Conservation (phyloP, 2,329 filamentous ascomycete genomes). For the Cytospora schulzeri region DNA sequence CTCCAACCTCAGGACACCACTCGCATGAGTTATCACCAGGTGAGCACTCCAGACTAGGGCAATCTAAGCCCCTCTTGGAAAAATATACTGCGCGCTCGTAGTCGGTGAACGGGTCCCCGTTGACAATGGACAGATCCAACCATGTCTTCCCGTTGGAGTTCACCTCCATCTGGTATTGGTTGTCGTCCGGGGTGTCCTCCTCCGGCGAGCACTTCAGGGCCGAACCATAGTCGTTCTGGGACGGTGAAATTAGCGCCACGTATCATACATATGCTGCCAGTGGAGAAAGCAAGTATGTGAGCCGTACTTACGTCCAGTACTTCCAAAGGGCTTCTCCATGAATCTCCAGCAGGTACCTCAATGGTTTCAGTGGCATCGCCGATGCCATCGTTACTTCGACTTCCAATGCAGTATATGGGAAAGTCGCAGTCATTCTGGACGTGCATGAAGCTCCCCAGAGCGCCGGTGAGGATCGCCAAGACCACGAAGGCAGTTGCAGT, state of each 20-base stretch:
- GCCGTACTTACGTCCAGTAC: background rate
- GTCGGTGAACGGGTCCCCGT: conserved; percentile 5
- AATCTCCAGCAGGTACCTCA: background rate
- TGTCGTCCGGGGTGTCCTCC: background rate
- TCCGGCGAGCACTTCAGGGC: conserved; percentile 9
- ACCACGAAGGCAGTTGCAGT: background rate
- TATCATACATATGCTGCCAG: background rate
- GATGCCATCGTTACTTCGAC: background rate
- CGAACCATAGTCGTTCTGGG: background rate
- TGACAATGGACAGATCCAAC: conserved; percentile 11
- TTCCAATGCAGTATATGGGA: background rate
- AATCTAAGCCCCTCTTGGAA: background rate
- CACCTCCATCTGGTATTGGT: conserved; percentile 11
- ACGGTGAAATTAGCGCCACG: background rate
- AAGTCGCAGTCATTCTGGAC: conserved; percentile 9
- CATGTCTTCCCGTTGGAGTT: conserved; percentile 5
- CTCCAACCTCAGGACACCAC: conserved; percentile 12
- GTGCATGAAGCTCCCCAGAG: conserved; percentile 3
- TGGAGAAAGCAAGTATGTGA: background rate
- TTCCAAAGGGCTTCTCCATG: background rate
- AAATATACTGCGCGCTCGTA: conserved; percentile 10
- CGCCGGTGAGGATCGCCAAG: background rate
- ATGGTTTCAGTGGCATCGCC: background rate
- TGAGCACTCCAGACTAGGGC: background rate
- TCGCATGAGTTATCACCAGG: conserved; percentile 10